A percentile compares a stretch with the other conserved stretches of the same genome.
These are phyloP conservation scores for Aspergillus amoenus DNA, from an alignment of 2,329 filamentous ascomycete genomes.

Conservation along the genomic window DNA sequence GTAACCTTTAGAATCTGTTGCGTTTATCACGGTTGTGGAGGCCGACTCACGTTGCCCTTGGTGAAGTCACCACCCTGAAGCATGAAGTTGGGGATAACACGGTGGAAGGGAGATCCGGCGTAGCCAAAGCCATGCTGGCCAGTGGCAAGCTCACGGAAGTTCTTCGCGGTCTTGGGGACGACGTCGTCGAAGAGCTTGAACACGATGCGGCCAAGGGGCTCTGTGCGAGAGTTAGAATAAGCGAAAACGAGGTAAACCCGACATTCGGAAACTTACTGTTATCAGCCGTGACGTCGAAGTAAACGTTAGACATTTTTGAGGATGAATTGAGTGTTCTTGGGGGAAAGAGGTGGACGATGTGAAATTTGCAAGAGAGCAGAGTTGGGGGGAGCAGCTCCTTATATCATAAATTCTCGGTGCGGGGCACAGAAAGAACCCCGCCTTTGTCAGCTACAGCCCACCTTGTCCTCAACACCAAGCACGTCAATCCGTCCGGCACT, in stretches of 20 bases:
- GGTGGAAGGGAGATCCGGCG: slow-evolving; percentile 81
- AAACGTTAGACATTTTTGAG: slow-evolving; percentile 8
- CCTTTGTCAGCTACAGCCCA: slow-evolving; percentile 1
- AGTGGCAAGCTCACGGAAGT: slow-evolving; percentile 84
- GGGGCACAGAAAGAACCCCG: not conserved
- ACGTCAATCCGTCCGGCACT: not conserved
- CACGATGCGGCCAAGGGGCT: slow-evolving; percentile 67
- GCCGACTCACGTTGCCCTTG: slow-evolving; percentile 73
- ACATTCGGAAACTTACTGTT: not conserved
- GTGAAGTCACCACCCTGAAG: slow-evolving; percentile 96
- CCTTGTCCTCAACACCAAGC: not conserved
- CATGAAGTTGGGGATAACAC: slow-evolving; percentile 92
- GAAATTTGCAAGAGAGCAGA: not conserved
- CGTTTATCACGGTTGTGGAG: not conserved
- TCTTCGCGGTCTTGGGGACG: slow-evolving; percentile 83
- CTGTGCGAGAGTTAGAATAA: not conserved
- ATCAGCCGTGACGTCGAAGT: not conserved
- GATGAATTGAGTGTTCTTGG: not conserved
- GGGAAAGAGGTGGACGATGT: not conserved
- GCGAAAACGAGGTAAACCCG: not conserved
- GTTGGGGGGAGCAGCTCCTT: not conserved
- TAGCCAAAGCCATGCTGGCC: slow-evolving; percentile 81
- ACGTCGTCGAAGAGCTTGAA: slow-evolving; percentile 83
- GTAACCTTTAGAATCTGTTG: not conserved
- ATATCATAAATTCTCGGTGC: slow-evolving; percentile 1